A percentile compares a stretch with the other conserved stretches of the same genome.
These are phyloP conservation scores for Seminavis robusta DNA, from an alignment of 108 stramenopile genomes.

Conservation along the genomic window DNA sequence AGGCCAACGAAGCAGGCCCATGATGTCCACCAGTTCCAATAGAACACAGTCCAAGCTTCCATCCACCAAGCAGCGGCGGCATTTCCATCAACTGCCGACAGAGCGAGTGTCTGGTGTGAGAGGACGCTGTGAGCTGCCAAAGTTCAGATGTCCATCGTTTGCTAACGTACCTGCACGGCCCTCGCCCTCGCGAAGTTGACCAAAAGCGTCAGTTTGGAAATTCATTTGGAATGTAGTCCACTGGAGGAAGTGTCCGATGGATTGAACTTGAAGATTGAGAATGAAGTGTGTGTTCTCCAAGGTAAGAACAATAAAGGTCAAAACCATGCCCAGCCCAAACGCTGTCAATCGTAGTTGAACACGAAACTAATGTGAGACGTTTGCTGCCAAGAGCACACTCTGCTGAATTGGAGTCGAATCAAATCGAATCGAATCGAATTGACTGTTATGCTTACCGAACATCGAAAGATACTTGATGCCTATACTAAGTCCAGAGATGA, in stretches of 20 bases:
- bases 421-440: too few species aligned
- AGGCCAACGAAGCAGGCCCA: constrained; percentile 67
- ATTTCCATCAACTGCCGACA: constrained; percentile 39
- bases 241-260: constrained; percentile 47
- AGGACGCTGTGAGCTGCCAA: too few species aligned
- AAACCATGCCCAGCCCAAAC: constrained; percentile 39
- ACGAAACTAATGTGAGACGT: too few species aligned
- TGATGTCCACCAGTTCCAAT: constrained; percentile 67
- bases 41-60: constrained; percentile 60
- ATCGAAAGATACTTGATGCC: constrained; percentile 56
- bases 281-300: constrained; percentile 59
- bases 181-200: constrained; percentile 28
- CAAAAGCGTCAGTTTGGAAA: constrained; percentile 51
- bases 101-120: too few species aligned
- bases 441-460: too few species aligned
- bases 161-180: too few species aligned
- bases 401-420: too few species aligned
- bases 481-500: constrained; percentile 49
- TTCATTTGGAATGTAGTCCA: constrained; percentile 31
- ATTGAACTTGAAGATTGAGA: constrained; percentile 44
- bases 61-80: constrained; percentile 45
- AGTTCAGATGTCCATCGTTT: too few species aligned
- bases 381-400: too few species aligned
- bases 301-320: constrained; percentile 37
- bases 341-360: too few species aligned